Evolutionary conservation across 2,329 filamentous ascomycete species (phyloP).

Genomic region (Fusarium siculi): DNA sequence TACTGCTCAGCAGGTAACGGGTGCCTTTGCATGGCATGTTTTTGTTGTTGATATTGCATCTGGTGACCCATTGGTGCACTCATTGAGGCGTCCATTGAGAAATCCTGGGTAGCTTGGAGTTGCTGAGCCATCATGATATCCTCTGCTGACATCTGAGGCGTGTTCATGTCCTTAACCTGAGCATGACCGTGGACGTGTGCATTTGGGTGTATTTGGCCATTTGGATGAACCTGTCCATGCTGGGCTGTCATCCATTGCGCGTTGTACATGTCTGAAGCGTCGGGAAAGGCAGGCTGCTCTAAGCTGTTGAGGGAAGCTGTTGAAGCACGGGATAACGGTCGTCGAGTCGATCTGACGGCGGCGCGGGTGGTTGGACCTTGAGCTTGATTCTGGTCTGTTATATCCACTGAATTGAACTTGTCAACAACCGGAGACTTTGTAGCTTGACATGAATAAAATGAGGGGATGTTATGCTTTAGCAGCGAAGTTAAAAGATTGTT

Average conservation of each 20-base stretch:
- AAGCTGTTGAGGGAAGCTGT: conserved; percentile 68
- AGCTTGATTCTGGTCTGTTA: conserved; percentile 40
- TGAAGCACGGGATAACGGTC: conserved; percentile 65
- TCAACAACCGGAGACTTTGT: conserved; percentile 26
- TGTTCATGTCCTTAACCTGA: conserved; percentile 57
- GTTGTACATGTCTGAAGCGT: conserved; percentile 57
- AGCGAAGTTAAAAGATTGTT: conserved; percentile 1
- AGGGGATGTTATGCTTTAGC: background rate
- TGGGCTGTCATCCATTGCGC: conserved; percentile 59
- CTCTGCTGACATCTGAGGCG: conserved; percentile 64
- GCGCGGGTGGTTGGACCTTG: conserved; percentile 46
- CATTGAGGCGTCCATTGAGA: conserved; percentile 60
- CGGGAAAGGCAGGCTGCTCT: conserved; percentile 59
- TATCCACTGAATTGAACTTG: conserved; percentile 42
- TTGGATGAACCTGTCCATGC: conserved; percentile 33
- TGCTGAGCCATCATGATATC: conserved; percentile 69
- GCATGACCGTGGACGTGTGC: conserved; percentile 44
- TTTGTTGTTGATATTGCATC: conserved; percentile 54
- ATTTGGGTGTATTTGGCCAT: conserved; percentile 20
- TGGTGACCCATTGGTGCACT: conserved; percentile 56
- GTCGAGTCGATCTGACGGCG: conserved; percentile 57
- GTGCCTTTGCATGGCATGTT: conserved; percentile 57
- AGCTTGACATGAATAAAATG: conserved; percentile 8
- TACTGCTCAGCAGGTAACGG: conserved; percentile 66
- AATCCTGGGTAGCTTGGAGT: conserved; percentile 63